Base-by-base conservation (phyloP, 768 basidiomycete genomes). In the Leucocoprinus leucothites region DNA sequence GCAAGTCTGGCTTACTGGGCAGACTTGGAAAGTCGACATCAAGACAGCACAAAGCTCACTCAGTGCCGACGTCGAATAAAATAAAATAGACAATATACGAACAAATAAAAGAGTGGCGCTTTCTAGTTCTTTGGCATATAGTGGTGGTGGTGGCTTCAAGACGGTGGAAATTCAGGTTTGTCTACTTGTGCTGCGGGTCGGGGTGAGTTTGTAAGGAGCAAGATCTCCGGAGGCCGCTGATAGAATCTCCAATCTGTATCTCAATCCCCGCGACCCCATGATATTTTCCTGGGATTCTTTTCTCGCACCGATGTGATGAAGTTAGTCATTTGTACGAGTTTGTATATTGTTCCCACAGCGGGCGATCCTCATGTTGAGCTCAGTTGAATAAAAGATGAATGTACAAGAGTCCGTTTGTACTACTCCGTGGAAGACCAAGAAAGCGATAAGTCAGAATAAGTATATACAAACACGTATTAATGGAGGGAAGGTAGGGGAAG, bases 21-120 rank as follows among this genome's bases (percentile, higher is more conserved):
- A 24, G 54, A 42, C 35, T 16, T 34, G 28, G 45, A 40, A 61
- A 58, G 54, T 55, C 51, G 40, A 26, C 50, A 53, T 56, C 54
- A 56, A 3, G 26, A 19, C 54, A 42, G 18, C 21, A 8, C 35
- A 41, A 45, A 48, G 14, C 28, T 14, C 41, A 31, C 31, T 34
- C 22, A 28, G 18, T 24, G 3, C 22, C 11, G 45, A 31, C 14
- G 26, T 19, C 24, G 47, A 7, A 48, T 16, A 22, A 42, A 43
- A 53, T 28, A 31, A 25, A 50, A 16, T 13, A 21, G 24, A 21
- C 13, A 16, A 34, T 34, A 22, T 24, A 22, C 1, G 13, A 25
- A 16, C 36, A n/a, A 21, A 34, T 25, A 42, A 35, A 13, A n/a
- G 38, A 38, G 38, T 38, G 38, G 38, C 38, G 16, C 38, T n/a